Conservation (phyloP, 495 filamentous ascomycete genomes). For the Penicillium subrubescens region DNA sequence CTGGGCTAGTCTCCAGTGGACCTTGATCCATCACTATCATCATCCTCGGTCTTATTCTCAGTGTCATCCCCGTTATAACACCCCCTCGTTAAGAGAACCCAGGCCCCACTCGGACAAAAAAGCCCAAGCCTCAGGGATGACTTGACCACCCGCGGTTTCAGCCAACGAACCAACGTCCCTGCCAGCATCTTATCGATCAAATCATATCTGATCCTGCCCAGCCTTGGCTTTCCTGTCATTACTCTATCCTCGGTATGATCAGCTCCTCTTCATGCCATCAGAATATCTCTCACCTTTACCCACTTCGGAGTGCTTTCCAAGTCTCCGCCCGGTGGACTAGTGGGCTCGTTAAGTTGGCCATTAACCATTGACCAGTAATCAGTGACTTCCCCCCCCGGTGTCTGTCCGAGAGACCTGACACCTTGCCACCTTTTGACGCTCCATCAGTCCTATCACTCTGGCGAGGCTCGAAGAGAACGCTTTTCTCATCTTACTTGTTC, state of each 20-base stretch:
- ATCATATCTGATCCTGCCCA: slow-evolving; percentile 25
- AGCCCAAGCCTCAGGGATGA: not conserved
- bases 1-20: no score
- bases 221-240: not conserved
- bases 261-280: not conserved
- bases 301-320: not conserved
- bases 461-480: not conserved
- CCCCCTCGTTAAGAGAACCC: not conserved
- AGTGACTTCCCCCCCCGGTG: not conserved
- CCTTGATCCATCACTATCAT: not conserved
- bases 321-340: not conserved
- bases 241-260: not conserved
- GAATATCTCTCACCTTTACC: not conserved
- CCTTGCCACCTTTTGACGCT: not conserved
- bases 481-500: not conserved
- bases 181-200: slow-evolving; percentile 31
- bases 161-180: slow-evolving; percentile 15
- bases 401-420: not conserved
- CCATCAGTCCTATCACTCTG: not conserved
- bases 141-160: not conserved
- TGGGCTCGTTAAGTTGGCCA: not conserved
- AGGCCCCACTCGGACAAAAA: not conserved
- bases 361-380: not conserved
- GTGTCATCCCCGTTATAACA: not conserved
- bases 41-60: no score